These are phyloP conservation scores for Dactylellina drechsleri DNA, from an alignment of 2,329 filamentous ascomycete genomes.

Conservation along the genomic window DNA sequence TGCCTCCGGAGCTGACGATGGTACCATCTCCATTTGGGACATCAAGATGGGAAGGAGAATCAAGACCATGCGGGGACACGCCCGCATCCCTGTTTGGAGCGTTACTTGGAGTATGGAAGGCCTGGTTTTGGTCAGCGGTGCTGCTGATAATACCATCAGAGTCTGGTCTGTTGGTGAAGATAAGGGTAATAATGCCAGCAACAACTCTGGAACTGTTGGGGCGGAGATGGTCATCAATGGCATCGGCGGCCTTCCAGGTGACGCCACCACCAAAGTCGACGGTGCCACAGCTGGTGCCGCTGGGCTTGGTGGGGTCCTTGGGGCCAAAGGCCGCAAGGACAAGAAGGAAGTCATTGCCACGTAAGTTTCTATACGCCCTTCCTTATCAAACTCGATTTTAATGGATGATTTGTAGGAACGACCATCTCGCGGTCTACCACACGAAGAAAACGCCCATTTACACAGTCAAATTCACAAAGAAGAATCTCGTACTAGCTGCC, in stretches of 20 bases:
- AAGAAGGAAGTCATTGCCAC: conserved; percentile 58
- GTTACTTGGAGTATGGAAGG: conserved; percentile 94
- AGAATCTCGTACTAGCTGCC: conserved; percentile 86
- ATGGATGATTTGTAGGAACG: conserved; percentile 72
- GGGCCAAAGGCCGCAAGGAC: conserved; percentile 54
- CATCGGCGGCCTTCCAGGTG: conserved; percentile 62
- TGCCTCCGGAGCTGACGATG: conserved; percentile 87
- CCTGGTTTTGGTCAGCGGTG: conserved; percentile 86
- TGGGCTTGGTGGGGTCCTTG: conserved; percentile 59
- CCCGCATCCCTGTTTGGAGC: conserved; percentile 91
- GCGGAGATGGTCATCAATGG: conserved; percentile 61
- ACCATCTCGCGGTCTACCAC: conserved; percentile 93
- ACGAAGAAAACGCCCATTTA: conserved; percentile 97
- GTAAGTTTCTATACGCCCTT: conserved; percentile 58
- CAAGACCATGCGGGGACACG: conserved; percentile 94
- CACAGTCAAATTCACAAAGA: conserved; percentile 90
- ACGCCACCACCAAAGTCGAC: conserved; percentile 62
- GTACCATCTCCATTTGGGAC: conserved; percentile 95
- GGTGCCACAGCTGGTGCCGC: conserved; percentile 67
- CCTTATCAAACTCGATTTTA: conserved; percentile 58
- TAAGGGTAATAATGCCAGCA: conserved; percentile 72
- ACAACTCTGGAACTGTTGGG: conserved; percentile 62
- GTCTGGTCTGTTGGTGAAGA: conserved; percentile 85
- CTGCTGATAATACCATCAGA: conserved; percentile 89
- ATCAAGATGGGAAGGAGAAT: conserved; percentile 83